These are phyloP conservation scores for Blastocladiella emersonii DNA, from an alignment of 371 early-diverging fungal species.

Conservation along the genomic window DNA sequence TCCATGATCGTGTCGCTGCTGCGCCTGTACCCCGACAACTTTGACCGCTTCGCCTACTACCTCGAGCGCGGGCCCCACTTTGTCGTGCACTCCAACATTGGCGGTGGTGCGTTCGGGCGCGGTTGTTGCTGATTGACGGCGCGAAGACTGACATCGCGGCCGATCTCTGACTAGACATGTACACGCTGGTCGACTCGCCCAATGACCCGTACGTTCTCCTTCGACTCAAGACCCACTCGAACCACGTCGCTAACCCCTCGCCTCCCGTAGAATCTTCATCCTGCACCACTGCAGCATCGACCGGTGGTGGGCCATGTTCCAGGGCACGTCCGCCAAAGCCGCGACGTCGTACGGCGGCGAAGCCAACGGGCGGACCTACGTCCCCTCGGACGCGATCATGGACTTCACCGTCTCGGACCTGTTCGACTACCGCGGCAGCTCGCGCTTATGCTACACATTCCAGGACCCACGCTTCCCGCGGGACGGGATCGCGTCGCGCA, in stretches of 20 bases:
- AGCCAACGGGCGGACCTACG: background rate
- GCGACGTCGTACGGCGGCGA: background rate
- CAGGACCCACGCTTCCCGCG: background rate
- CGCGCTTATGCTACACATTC: background rate
- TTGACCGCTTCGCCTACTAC: background rate
- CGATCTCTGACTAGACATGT: no score
- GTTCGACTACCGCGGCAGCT: background rate
- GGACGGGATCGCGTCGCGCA: background rate
- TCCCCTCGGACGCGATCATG: background rate
- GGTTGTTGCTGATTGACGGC: no score
- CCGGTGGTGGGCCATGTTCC: background rate
- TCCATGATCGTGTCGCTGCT: background rate
- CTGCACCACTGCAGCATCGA: background rate
- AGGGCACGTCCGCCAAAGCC: background rate
- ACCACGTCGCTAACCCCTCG: no score
- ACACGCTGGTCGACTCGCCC: background rate
- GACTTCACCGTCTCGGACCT: background rate
- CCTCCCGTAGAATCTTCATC: background rate
- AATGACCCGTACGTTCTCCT: background rate
- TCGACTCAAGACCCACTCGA: no score
- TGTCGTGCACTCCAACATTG: background rate
- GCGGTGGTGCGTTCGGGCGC: no score
- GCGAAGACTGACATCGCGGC: no score
- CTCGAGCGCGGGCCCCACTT: slow-evolving; percentile 1
- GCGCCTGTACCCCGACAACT: background rate